Evolutionary conservation across 2,329 filamentous ascomycete species (phyloP), one percentile per base, ranked within the genome.

Genomic region (Colletotrichum echinochloae): DNA sequence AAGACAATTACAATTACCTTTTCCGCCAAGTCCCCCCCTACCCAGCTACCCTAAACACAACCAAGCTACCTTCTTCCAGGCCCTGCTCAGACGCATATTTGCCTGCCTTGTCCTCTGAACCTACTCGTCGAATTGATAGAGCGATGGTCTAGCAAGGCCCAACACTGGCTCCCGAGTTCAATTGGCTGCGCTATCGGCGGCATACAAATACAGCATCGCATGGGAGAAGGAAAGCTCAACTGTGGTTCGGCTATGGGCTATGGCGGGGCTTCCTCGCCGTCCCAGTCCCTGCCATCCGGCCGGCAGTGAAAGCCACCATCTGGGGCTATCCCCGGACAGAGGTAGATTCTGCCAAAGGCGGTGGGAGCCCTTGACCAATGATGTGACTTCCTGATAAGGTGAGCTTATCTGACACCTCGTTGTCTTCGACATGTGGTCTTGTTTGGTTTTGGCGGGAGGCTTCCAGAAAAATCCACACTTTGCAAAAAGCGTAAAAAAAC

Each of bases 401-500:
- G 2, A 3, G 33, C 44, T 70, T 67, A 70, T 70, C 67, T 52
- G 20, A 55, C 41, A n/a, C 7, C 39, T 51, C 46, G 35, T 14
- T 57, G 57, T 39, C 35, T 35, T 30, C 16, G 28, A 57, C 56
- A 39, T 57, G 64, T 65, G 49, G 20, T 48, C 41, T 30, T n/a
- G 26, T 56, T 35, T 59, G 23, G 23, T 2, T 49, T 39, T 20
- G 9, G 51, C 51, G 30, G 57, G 52, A 44, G 28, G 64, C 57
- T 67, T 70, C 67, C 14, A 59, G 56, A 67, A 67, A 70, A 70
- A 63, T 63, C 57, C 57, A 70, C 52, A 41, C 44, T n/a, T 41
- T 37, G 20, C 8, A 30, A 62, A 52, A 48, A 7, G 5, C n/a
- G n/a, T n/a, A 60, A 46, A 37, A 55, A 44, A 20, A 55, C 37